Base-by-base conservation (phyloP, 768 basidiomycete species). In the Boletellus ananiceps region DNA sequence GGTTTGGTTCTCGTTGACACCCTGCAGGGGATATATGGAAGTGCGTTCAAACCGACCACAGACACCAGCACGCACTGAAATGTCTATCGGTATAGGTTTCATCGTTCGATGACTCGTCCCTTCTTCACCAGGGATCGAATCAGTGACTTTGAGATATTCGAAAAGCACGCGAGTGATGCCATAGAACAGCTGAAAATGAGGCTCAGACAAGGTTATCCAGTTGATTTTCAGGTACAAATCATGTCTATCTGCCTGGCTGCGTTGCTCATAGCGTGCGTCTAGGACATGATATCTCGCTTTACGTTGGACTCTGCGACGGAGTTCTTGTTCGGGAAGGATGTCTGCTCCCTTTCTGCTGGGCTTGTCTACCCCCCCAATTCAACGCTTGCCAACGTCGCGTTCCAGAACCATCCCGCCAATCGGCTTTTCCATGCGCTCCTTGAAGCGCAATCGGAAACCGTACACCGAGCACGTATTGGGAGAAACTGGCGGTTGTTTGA, bases 221-320 rank as follows among this genome's bases (percentile, higher is more conserved):
- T 82, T n/a, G 79, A 84, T 54, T 74, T 83, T 49, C 82, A 82
- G 62, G 79, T 78, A 35, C 33, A 36, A 56, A 19, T 7, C 19
- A 18, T 5, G 6, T 5, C 46, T 5, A 27, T 16, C 40, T 46
- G 29, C 1, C 14, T 18, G 18, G 23, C 19, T 13, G 37, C n/a
- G 36, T 15, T 45, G 27, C 29, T 54, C 16, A 49, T 25, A 15
- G 15, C n/a, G 16, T 8, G 16, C 19, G 31, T 40, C 25, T 46
- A 80, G 76, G 80, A 82, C 46, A 68, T 78, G 47, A 72, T 75
- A 2, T 73, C 74, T 0, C 73, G 80, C 2, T 84, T 82, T 62
- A 83, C 82, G 0, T 66, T 83, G 43, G 82, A 83, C 60, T 75
- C 78, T 0, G 80, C 79, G 1, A 74, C 80, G 0, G 76, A 80